Conservation (phyloP, 192 early-diverging fungal species). For the Coemansia furcata region DNA sequence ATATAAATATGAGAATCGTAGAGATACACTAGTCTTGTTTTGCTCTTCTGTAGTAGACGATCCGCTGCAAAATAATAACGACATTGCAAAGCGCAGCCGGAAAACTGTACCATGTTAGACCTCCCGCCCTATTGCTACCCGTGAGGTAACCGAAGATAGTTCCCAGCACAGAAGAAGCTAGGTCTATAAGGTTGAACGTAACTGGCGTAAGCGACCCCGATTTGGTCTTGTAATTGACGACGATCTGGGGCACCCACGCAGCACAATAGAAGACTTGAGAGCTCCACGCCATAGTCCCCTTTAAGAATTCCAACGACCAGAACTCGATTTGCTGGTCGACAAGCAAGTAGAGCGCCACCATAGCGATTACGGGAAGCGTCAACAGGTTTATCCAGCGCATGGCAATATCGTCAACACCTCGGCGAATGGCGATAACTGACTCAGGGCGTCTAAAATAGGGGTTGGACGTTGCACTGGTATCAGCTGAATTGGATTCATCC, state of each 20-base stretch:
- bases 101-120: background rate
- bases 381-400: conserved; percentile 3
- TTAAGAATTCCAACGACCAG: background rate
- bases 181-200: background rate
- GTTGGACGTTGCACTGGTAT: background rate
- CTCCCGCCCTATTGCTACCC: background rate
- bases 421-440: conserved; percentile 1
- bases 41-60: background rate
- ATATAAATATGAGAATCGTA: background rate
- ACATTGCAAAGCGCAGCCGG: background rate
- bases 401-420: conserved; percentile 1
- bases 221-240: background rate
- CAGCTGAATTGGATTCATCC: background rate
- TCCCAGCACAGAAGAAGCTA: background rate
- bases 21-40: background rate
- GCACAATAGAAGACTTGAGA: background rate
- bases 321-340: background rate
- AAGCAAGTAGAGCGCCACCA: background rate
- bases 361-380: background rate
- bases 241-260: conserved; percentile 7
- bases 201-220: conserved; percentile 3
- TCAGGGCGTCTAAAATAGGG: conserved; percentile 7
- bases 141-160: background rate
- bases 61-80: conserved; percentile 6
- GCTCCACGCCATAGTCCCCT: background rate